Evolutionary conservation across 2,329 filamentous ascomycete genomes (phyloP), one percentile per base, ranked within the genome.

Genomic region (Aspergillus sp.): DNA sequence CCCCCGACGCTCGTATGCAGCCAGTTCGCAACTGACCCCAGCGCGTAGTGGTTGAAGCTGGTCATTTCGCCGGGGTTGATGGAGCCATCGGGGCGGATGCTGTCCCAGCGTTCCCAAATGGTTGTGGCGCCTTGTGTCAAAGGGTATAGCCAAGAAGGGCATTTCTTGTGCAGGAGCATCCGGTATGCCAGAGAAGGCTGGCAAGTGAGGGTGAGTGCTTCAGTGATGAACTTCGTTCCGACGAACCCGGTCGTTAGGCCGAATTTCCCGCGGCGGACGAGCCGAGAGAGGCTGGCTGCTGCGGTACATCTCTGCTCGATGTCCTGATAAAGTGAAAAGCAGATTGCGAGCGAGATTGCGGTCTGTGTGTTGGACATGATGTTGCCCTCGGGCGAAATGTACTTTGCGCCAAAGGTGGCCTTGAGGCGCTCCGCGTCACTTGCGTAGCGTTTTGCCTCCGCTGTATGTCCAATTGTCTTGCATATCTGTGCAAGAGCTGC

Each of bases 21-120:
- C 76, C 77, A 81, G 22, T 75, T 72, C 1, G 69, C 72, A 7
- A 80, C 73, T 1, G 74, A 73, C 0, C 78, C 79, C 1, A 80
- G 68, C 0, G 79, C 76, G 49, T 80, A 80, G 53, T 81, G 79
- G 51, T 81, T 79, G 57, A 79, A 79, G 43, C 73, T 76, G 0
- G 78, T 80, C 79, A 81, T 80, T 17, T 72, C 64, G 0, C 78
- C 77, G 0, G 75, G 69, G 53, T 81, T 81, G 50, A 80, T 69
- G 1, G 60, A 66, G 3, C 76, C 77, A 53, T 80, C 70, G 0
- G 77, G 72, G 3, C 74, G 61, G 68, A 81, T 72, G 49, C 71
- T 74, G 61, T 81, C 75, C 79, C 79, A 81, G 6, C 79, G 70
- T 60, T 82, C 79, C 79, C 79, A 82, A 9, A 76, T 74, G 0